Evolutionary conservation across 306 rosid genomes (phyloP), one percentile per base, ranked within the genome.

Genomic region (Cucurbita moschata): DNA sequence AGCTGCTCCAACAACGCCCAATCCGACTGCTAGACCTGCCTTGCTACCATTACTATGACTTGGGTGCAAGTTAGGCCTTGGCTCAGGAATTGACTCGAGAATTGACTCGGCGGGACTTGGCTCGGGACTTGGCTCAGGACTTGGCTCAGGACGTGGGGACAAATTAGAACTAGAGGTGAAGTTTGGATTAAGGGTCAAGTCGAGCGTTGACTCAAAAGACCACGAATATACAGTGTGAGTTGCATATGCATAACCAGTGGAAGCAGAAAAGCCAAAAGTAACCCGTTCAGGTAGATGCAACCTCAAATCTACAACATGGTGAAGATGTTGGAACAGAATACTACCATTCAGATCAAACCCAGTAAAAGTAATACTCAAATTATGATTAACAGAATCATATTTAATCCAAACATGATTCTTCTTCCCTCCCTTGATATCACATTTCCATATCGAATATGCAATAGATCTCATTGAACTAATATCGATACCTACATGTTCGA

Each of bases 401-500:
- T 7, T 62, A 39, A 84, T 77, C 81, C 57, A 72, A 66, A 72
- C 86, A 10, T 82, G 70, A 42, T 68, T 78, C 63, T 4, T 55
- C 38, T n/a, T 75, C 56, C 83, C 87, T 4, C 53, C 18, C 55
- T 0, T 57, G 42, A 78, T 71, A 54, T 44, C 52, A 61, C 78
- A 65, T 54, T 23, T 21, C 85, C 87, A 87, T 53, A 76, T 14
- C 4, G 38, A 40, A 62, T 71, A 62, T 75, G 78, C 81, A 46
- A 50, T 58, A 4, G 86, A 86, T 3, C 0, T 2, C 80, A 84
- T 8, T 5, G 90, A 84, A 40, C 68, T 80, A 39, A 82, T 59
- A 58, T 85, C 60, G 15, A 88, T 80, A 16, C 89, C 92, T 7
- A 82, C 88, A 75, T 85, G 88, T 56, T 50, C 68, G 1, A 3